phyloP scores from a whole-genome alignment of 345 rosid species.

The Citropsis articulata region DNA sequence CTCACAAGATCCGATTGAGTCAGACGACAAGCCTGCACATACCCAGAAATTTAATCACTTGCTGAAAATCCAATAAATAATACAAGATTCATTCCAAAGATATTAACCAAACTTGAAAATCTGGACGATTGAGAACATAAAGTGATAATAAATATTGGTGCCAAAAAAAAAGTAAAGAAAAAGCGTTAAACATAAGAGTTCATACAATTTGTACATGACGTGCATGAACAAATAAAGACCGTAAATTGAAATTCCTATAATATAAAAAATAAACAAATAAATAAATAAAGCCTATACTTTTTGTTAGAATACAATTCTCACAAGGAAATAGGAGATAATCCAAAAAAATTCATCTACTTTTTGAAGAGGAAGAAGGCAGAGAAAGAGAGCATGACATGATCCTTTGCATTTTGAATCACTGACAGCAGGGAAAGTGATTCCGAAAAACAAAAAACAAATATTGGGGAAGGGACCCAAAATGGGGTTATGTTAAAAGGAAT shows the following conservation, averaged over 20 bases:
- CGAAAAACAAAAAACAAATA: neutral
- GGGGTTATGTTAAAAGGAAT: neutral
- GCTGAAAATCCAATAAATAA: neutral
- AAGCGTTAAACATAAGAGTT: neutral
- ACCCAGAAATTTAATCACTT: neutral
- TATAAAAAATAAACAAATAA: neutral
- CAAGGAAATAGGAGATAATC: neutral
- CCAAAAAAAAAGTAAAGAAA: neutral
- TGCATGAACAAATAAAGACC: neutral
- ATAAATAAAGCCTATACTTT: neutral
- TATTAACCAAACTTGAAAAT: neutral
- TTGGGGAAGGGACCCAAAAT: neutral
- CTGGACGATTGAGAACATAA: neutral
- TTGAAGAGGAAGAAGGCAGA: neutral
- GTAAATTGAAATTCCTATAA: neutral
- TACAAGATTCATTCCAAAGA: neutral
- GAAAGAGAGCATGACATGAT: too few species aligned
- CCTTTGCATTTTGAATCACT: neutral
- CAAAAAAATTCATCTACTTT: neutral
- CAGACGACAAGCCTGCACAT: neutral
- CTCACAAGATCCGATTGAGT: neutral
- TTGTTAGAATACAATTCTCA: neutral
- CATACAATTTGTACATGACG: neutral
- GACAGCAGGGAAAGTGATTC: neutral
- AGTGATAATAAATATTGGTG: neutral